Percentiles rank a stretch among this genome's conserved stretches.
These are phyloP conservation scores for Hirschfeldia incana DNA, from an alignment of 345 rosid genomes.

Conservation along the genomic window DNA sequence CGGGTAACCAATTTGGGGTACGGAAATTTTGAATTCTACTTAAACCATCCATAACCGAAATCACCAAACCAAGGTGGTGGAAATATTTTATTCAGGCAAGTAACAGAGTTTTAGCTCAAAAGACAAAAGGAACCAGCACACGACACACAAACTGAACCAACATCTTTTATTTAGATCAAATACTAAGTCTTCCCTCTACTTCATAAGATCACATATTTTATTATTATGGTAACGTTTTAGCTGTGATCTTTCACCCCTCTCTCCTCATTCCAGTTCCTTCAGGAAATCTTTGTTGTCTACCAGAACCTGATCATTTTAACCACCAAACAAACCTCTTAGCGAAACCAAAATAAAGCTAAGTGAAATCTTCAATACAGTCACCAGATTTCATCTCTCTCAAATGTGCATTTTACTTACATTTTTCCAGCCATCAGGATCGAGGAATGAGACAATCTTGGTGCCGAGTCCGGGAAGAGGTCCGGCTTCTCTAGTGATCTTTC, in stretches of 20 bases:
- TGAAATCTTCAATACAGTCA: background rate
- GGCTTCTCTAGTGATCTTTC: constrained; percentile 80
- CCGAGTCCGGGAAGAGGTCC: constrained; percentile 90
- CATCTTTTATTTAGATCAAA: constrained; percentile 9
- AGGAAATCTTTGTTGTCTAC: constrained; percentile 95
- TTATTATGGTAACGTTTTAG: background rate
- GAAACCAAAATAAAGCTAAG: background rate
- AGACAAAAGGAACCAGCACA: background rate
- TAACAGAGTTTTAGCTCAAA: constrained; percentile 7
- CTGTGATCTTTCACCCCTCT: constrained; percentile 7
- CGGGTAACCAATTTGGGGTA: constrained; percentile 14
- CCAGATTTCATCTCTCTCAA: background rate
- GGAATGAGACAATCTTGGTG: constrained; percentile 81
- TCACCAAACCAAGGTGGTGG: constrained; percentile 7
- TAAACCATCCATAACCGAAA: constrained; percentile 14
- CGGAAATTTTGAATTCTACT: background rate
- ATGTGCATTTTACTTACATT: constrained; percentile 43
- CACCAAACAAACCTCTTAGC: background rate
- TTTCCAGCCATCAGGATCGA: constrained; percentile 98
- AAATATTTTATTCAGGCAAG: constrained; percentile 1
- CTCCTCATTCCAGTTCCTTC: constrained; percentile 60
- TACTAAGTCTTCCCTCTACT: background rate
- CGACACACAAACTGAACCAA: constrained; percentile 18
- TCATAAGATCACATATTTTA: constrained; percentile 22
- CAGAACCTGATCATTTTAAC: constrained; percentile 56